Evolutionary conservation across 164 flowering plant genomes (phyloP), one percentile per base, ranked within the genome.

Genomic region (Stephania japonica): DNA sequence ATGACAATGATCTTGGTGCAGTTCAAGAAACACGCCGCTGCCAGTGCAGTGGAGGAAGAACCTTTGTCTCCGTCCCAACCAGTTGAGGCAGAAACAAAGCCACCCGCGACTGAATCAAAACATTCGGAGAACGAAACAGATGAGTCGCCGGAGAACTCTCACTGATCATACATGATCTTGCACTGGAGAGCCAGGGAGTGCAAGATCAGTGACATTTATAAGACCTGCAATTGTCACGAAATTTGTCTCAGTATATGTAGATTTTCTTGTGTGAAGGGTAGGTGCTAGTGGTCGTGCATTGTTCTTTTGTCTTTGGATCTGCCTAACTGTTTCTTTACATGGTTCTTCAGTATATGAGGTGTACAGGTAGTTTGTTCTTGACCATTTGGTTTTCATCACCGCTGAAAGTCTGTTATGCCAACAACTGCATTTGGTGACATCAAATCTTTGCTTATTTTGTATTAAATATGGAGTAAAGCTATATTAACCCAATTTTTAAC

Each of bases 1-100:
- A 96, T 96, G 98, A 96, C 99, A 49, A 96, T 96, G 97, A 89
- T 96, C 76, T 72, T 96, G 78, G 98, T 96, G 67, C 94, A 91
- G 85, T 91, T 96, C 78, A 91, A 89, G 86, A 96, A 91, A 80
- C 83, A 88, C 25, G 63, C 75, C 61, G 78, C 64, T 14, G 49
- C 83, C 7, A 27, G 21, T 69, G 10, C 80, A 25, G 43, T 83
- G 7, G 21, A 19, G 4, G 62, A 56, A 13, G 62, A 56, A 56
- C 62, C n/a, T 16, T 56, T 13, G 18, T 53, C 62, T 56, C 21
- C 62, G 16, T 56, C 62, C 21, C 62, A 56, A n/a, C 62, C 62
- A 56, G 62, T n/a, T 1, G 62, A 56, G 21, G 21, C 62, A 3
- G 62, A 18, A 16, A 16, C 21, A 18, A 56, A 56, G 19, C 62